A percentile compares a stretch with the other conserved stretches of the same genome.
Evolutionary conservation across 2,329 filamentous ascomycete species (phyloP).

Genomic region (Penicillium sp.): DNA sequence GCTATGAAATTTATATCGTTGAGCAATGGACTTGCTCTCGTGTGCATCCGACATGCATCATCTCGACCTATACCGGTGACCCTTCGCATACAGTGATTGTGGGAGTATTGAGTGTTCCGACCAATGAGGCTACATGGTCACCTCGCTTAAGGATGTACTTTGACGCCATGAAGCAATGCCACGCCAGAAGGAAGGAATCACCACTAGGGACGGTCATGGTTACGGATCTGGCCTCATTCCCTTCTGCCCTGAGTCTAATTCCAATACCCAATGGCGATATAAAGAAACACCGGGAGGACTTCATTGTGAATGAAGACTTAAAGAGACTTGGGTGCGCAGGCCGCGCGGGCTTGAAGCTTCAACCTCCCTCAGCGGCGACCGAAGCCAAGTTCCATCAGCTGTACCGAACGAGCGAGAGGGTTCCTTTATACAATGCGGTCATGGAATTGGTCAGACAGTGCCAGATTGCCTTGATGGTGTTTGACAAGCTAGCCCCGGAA

Average conservation of each 20-base stretch:
- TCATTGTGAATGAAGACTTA: constrained; percentile 91
- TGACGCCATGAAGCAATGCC: constrained; percentile 78
- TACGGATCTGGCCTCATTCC: constrained; percentile 89
- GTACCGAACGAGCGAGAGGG: constrained; percentile 81
- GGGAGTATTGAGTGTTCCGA: constrained; percentile 77
- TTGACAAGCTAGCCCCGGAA: constrained; percentile 80
- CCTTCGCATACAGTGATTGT: constrained; percentile 74
- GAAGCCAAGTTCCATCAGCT: constrained; percentile 89
- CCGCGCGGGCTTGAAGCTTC: constrained; percentile 77
- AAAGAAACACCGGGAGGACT: constrained; percentile 73
- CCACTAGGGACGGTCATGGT: constrained; percentile 83
- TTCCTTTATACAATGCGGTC: constrained; percentile 74
- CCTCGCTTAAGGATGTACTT: constrained; percentile 78
- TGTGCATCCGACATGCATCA: constrained; percentile 83
- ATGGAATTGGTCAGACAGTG: constrained; percentile 88
- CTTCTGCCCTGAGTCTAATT: constrained; percentile 89
- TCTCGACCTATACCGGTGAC: constrained; percentile 91
- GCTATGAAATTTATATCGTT: constrained; percentile 91
- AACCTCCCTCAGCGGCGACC: constrained; percentile 74
- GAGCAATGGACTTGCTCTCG: constrained; percentile 98
- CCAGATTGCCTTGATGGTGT: constrained; percentile 83
- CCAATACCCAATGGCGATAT: constrained; percentile 84
- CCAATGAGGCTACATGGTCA: constrained; percentile 78
- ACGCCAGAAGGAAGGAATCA: constrained; percentile 81
- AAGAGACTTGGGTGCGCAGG: constrained; percentile 92